Conservation (phyloP, 352 stramenopile genomes). For the Pythium apleroticum region DNA sequence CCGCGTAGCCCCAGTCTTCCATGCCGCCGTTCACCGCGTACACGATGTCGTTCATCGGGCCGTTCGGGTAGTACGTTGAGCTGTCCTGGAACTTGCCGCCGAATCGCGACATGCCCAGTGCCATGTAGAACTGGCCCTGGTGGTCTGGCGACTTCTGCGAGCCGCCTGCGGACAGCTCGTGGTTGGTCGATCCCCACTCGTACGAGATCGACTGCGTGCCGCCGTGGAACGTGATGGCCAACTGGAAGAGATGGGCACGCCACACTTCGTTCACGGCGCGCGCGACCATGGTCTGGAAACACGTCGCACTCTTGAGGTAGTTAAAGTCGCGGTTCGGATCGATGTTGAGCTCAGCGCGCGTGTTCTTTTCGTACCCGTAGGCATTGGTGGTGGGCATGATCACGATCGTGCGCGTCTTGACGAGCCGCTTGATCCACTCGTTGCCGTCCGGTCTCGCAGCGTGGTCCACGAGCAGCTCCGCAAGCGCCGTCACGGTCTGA, state of each 20-base stretch:
- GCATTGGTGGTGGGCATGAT: constrained; percentile 91
- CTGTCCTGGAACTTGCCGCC: constrained; percentile 69
- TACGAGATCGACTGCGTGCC: constrained; percentile 95
- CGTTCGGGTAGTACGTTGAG: constrained; percentile 56
- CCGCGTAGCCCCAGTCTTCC: constrained; percentile 95
- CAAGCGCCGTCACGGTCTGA: constrained; percentile 75
- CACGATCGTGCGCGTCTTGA: constrained; percentile 41
- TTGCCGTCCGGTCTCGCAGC: constrained; percentile 39
- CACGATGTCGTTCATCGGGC: constrained; percentile 93
- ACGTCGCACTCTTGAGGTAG: constrained; percentile 79
- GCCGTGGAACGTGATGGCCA: constrained; percentile 96
- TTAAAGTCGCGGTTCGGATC: constrained; percentile 98
- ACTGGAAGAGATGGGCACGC: constrained; percentile 94
- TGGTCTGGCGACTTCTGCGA: constrained; percentile 59
- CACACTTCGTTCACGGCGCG: constrained; percentile 95
- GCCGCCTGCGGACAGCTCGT: constrained; percentile 48
- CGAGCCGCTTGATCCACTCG: constrained; percentile 64
- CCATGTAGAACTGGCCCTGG: constrained; percentile 49
- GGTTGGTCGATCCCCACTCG: constrained; percentile 94
- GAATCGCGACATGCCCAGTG: constrained; percentile 55
- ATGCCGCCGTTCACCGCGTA: constrained; percentile 95
- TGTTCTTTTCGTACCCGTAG: constrained; percentile 86
- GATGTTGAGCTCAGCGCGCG: constrained; percentile 72
- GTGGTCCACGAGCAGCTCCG: constrained; percentile 62
- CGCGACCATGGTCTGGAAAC: constrained; percentile 93